Conservation (phyloP, 2,329 filamentous ascomycete species). For the Biscogniauxia mediterranea region DNA sequence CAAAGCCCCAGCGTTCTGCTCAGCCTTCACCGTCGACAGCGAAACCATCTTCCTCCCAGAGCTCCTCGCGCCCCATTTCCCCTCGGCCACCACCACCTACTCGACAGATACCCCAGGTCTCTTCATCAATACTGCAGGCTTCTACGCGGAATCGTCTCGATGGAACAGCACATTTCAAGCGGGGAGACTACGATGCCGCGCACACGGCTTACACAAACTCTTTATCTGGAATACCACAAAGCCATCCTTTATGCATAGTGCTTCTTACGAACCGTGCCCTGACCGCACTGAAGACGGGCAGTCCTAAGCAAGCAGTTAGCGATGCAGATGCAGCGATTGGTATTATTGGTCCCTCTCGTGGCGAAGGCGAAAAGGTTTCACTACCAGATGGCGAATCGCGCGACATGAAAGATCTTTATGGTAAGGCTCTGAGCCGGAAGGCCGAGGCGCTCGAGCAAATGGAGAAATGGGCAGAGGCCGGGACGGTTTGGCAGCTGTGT, state of each 20-base stretch:
- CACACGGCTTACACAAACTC: constrained; percentile 80
- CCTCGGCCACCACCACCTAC: constrained; percentile 46
- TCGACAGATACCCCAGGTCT: constrained; percentile 62
- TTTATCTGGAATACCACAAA: constrained; percentile 68
- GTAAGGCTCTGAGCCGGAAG: constrained; percentile 90
- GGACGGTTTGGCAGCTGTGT: constrained; percentile 74
- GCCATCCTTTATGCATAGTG: constrained; percentile 83
- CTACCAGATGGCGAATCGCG: constrained; percentile 66
- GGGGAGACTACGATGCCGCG: constrained; percentile 86
- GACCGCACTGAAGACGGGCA: constrained; percentile 86
- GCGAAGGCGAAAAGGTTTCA: constrained; percentile 76
- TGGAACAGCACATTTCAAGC: constrained; percentile 88
- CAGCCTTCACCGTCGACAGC: constrained; percentile 37
- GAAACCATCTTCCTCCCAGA: constrained; percentile 37
- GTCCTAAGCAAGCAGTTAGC: constrained; percentile 79
- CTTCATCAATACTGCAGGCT: constrained; percentile 65
- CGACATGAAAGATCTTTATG: constrained; percentile 89
- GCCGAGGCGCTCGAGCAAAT: constrained; percentile 94
- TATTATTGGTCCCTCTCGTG: constrained; percentile 76
- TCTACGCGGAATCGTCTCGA: constrained; percentile 77
- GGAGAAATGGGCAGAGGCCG: constrained; percentile 89
- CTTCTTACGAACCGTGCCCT: constrained; percentile 88
- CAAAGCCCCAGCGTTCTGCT: constrained; percentile 19
- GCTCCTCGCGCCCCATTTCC: constrained; percentile 43
- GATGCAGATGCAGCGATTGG: constrained; percentile 80